phyloP scores from a whole-genome alignment of 306 rosid genomes.

The Quercus wislizeni region DNA sequence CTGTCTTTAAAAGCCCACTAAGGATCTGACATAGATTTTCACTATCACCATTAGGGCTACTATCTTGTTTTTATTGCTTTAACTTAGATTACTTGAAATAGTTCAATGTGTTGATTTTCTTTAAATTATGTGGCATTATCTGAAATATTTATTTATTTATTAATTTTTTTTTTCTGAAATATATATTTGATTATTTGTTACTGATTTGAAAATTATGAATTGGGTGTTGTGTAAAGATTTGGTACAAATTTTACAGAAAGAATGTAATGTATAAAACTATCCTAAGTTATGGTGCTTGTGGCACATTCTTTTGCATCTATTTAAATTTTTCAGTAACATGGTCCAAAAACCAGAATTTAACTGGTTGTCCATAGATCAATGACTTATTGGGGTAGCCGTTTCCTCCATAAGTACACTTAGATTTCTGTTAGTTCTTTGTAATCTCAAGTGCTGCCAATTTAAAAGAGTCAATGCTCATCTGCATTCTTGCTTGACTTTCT shows the following conservation, averaged over 20 bases:
- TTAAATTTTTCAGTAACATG: background rate
- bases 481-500: background rate
- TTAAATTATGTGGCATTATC: background rate
- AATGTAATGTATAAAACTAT: background rate
- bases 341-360: background rate
- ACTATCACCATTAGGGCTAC: background rate
- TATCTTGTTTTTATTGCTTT: background rate
- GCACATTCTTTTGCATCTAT: background rate
- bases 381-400: background rate
- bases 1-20: constrained; percentile 2
- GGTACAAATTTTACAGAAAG: background rate
- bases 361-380: background rate
- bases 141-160: background rate
- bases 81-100: constrained; percentile 7
- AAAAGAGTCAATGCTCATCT: background rate
- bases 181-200: background rate
- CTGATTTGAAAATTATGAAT: constrained; percentile 1
- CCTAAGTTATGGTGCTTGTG: background rate
- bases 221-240: background rate
- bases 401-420: background rate
- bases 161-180: background rate
- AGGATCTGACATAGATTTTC: background rate
- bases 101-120: background rate
- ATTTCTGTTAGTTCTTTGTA: background rate
- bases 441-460: background rate